Evolutionary conservation across 345 rosid genomes (phyloP), one percentile per base, ranked within the genome.

Genomic region (Eucalyptus lansdowneana): DNA sequence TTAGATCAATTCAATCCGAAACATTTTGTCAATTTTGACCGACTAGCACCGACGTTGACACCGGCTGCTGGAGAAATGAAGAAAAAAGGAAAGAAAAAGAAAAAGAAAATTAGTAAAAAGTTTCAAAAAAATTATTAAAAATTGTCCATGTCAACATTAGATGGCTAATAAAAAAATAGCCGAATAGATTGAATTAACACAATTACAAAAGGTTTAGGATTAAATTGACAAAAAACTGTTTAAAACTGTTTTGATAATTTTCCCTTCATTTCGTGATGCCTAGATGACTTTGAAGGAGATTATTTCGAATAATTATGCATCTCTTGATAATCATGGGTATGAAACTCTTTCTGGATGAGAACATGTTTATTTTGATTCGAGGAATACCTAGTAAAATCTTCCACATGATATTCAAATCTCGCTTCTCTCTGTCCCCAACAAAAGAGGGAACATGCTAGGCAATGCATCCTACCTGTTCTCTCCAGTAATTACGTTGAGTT

Each of bases 1-100:
- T 53, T 19, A 0, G 0, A 53, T 0, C 9, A 53, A 53, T 19
- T 53, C 24, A 53, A 1, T 19, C 24, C 0, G 0, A 19, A 19
- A 8, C 4, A 1, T 53, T 53, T 53, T 37, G 0, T 53, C 4
- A 53, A 53, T 53, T 53, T 53, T 53, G 24, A 2, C 9, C 24
- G 0, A 53, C 1, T 1, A 5, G 1, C 4, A 0, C 1, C 2
- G 0, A 53, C 58, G 0, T 53, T 53, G 5, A 53, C 9, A 19
- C 2, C 2, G 1, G 10, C 24, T 1, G 5, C 10, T 7, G 0
- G 5, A 8, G 11, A 53, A 53, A 4, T 53, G 11, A 19, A 53
- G 24, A 53, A 53, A 53, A 53, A 19, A 53, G 1, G 4, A 51
- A 6, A 51, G 4, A 51, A 16, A 51, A 17, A 50, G 17, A 50